Percentiles rank a stretch among this genome's conserved stretches.
Conservation (phyloP, 306 rosid species). For the Acmispon strigosus region DNA sequence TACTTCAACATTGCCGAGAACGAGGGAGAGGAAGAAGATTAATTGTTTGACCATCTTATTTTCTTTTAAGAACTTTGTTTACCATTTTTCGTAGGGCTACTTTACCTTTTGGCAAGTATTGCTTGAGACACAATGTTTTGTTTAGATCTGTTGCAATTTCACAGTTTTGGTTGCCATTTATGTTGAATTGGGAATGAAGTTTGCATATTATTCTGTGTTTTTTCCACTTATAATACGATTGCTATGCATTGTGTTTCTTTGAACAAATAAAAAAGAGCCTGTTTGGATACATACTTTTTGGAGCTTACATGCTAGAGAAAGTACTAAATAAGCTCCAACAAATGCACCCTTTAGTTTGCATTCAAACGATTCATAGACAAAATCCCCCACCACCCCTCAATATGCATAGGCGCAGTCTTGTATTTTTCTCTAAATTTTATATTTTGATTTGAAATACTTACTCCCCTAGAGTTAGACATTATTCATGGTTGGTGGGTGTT, state of each 20-base stretch:
- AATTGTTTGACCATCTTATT: conserved; percentile 13
- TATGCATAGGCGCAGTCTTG: too few species aligned
- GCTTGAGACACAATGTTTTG: conserved; percentile 14
- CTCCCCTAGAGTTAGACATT: too few species aligned
- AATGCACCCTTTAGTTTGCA: too few species aligned
- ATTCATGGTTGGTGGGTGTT: too few species aligned
- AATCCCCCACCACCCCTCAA: too few species aligned
- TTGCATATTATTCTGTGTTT: not conserved
- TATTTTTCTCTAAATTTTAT: too few species aligned
- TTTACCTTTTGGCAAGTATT: conserved; percentile 19
- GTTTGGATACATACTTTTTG: too few species aligned
- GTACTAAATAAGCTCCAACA: too few species aligned
- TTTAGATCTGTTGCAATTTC: conserved; percentile 9
- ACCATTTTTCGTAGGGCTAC: conserved; percentile 11
- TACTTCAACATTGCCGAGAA: conserved; percentile 53
- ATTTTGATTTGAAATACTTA: too few species aligned
- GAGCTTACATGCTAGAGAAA: too few species aligned
- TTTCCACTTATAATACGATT: not conserved
- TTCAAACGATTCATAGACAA: too few species aligned
- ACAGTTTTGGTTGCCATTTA: not conserved
- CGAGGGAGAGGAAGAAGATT: conserved; percentile 44
- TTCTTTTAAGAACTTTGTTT: not conserved
- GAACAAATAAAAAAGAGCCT: too few species aligned
- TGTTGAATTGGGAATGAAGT: conserved; percentile 6
- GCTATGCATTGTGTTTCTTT: not conserved